phyloP scores from a whole-genome alignment of 495 filamentous ascomycete species.

The Aspergillus carlsbadensis region DNA sequence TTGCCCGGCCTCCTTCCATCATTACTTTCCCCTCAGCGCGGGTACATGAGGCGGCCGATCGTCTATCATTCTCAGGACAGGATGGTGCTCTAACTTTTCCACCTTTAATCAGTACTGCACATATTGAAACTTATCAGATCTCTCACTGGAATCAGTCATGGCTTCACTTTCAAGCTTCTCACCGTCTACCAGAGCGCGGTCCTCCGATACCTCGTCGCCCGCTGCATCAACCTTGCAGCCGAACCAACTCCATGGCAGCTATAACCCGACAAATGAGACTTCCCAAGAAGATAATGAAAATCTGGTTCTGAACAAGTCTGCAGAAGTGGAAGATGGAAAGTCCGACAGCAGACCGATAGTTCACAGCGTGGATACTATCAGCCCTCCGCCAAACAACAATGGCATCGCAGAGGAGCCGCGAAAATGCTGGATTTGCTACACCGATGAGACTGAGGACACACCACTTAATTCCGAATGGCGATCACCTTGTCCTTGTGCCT shows the following conservation, averaged over 20 bases:
- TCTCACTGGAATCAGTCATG: slow-evolving; percentile 26
- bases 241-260: background rate
- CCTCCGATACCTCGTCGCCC: slow-evolving; percentile 30
- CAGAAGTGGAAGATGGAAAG: slow-evolving; percentile 18
- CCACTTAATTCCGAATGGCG: slow-evolving; percentile 72
- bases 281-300: slow-evolving; percentile 39
- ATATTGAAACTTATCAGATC: background rate
- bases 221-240: slow-evolving; percentile 17
- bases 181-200: slow-evolving; percentile 29
- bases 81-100: slow-evolving; percentile 11
- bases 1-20: background rate
- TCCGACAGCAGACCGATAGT: slow-evolving; percentile 17
- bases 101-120: slow-evolving; percentile 3
- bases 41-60: background rate
- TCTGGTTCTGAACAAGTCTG: slow-evolving; percentile 41
- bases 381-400: slow-evolving; percentile 4
- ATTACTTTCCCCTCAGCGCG: background rate
- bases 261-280: slow-evolving; percentile 16
- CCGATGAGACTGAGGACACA: slow-evolving; percentile 75
- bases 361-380: slow-evolving; percentile 16
- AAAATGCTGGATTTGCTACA: slow-evolving; percentile 93
- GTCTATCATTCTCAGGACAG: slow-evolving; percentile 4
- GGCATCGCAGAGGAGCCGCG: slow-evolving; percentile 47
- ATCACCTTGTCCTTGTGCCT: slow-evolving; percentile 81
- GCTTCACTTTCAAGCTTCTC: slow-evolving; percentile 39